Percentiles rank a stretch among this genome's conserved stretches.
phyloP scores from a whole-genome alignment of 2,329 filamentous ascomycete species.

The Aspergillus nomiae region DNA sequence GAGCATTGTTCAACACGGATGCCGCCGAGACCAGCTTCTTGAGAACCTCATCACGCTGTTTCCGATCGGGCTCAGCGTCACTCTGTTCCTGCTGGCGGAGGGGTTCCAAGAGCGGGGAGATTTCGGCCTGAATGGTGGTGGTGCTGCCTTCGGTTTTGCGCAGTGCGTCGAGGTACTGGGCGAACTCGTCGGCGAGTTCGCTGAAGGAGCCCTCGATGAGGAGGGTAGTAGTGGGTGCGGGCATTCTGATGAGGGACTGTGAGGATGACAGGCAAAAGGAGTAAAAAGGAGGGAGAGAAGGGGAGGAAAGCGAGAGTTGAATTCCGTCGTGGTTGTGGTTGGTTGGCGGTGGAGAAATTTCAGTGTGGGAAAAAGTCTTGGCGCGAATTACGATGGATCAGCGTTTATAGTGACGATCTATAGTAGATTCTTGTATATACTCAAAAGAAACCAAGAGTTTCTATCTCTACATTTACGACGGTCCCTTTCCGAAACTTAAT shows the following conservation, averaged over 20 bases:
- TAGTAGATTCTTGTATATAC: background rate
- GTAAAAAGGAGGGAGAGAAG: constrained; percentile 12
- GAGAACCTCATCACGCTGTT: constrained; percentile 79
- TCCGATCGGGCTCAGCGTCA: constrained; percentile 55
- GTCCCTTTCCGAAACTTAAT: background rate
- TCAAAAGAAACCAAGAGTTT: background rate
- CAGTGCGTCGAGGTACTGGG: constrained; percentile 85
- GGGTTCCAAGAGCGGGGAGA: constrained; percentile 68
- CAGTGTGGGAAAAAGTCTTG: constrained; percentile 46
- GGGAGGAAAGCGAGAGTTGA: constrained; percentile 7
- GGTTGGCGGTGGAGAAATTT: constrained; percentile 43
- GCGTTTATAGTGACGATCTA: background rate
- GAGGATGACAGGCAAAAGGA: constrained; percentile 1
- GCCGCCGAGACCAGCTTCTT: constrained; percentile 86
- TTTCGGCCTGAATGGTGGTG: constrained; percentile 59
- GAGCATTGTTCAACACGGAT: constrained; percentile 74
- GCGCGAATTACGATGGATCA: constrained; percentile 23
- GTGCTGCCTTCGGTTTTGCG: constrained; percentile 64
- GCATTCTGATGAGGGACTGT: constrained; percentile 48
- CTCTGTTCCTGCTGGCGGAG: constrained; percentile 56
- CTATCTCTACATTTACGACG: background rate
- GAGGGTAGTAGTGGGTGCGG: constrained; percentile 63
- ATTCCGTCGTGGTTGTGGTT: constrained; percentile 18
- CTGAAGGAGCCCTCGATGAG: constrained; percentile 89
- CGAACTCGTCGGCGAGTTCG: constrained; percentile 91